phyloP scores from a whole-genome alignment of 2,329 filamentous ascomycete species.

The Fusarium sacchari region DNA sequence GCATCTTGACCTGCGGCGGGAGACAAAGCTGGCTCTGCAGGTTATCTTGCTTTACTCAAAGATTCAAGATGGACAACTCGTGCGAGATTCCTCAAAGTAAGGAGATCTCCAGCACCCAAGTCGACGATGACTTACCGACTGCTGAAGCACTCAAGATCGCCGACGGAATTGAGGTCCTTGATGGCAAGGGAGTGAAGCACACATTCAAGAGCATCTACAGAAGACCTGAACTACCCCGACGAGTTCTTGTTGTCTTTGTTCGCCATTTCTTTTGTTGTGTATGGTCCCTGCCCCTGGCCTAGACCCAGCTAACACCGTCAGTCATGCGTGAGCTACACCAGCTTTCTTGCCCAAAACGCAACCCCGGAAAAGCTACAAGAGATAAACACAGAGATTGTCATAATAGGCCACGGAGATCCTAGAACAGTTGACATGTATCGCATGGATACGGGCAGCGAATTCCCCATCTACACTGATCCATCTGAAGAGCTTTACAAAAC shows the following conservation, averaged over 20 bases:
- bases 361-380: constrained; percentile 18
- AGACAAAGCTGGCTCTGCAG: rapidly evolving
- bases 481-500: constrained; percentile 10
- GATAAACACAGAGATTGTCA: constrained; percentile 15
- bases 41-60: too few relatives aligned
- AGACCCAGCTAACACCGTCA: neutral
- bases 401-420: constrained; percentile 6
- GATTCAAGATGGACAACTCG: neutral
- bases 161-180: constrained; percentile 5
- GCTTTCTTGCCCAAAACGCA: constrained; percentile 7
- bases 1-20: neutral
- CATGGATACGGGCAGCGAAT: constrained; percentile 20
- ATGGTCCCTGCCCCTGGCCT: neutral
- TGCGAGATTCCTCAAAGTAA: neutral
- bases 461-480: constrained; percentile 23
- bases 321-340: constrained; percentile 15
- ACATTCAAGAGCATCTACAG: constrained; percentile 23
- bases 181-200: constrained; percentile 7
- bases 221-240: neutral
- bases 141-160: neutral
- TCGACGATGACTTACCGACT: constrained; percentile 13
- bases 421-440: constrained; percentile 18
- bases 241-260: constrained; percentile 25
- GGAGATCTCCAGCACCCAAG: neutral
- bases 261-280: constrained; percentile 30